Percentiles rank a stretch among this genome's conserved stretches.
These are phyloP conservation scores for Megacollybia platyphylla DNA, from an alignment of 1,284 basidiomycete species.

Conservation along the genomic window DNA sequence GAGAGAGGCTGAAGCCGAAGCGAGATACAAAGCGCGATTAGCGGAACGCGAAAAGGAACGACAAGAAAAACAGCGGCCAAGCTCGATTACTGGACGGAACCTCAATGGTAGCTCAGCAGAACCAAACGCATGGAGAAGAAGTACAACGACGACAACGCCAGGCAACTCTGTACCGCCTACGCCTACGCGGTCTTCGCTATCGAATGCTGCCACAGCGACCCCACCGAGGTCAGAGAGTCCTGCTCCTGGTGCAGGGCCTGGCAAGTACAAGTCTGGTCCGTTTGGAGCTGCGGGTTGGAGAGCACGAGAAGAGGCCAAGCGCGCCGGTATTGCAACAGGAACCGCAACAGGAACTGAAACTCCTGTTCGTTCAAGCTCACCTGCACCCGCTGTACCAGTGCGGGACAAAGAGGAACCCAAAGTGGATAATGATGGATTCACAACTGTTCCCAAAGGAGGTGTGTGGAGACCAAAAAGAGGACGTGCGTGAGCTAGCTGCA, in stretches of 20 bases:
- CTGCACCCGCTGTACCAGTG: conserved; percentile 21
- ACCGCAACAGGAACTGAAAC: conserved; percentile 8
- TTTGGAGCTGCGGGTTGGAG: conserved; percentile 38
- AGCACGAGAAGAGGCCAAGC: conserved; percentile 33
- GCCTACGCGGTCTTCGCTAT: conserved; percentile 16
- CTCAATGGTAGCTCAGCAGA: conserved; percentile 9
- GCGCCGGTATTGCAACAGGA: conserved; percentile 11
- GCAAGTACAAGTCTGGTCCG: conserved; percentile 35
- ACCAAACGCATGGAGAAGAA: conserved; percentile 24
- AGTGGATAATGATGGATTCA: conserved; percentile 59
- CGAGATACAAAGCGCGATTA: conserved; percentile 24
- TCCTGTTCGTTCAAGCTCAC: conserved; percentile 11
- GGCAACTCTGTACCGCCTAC: conserved; percentile 17
- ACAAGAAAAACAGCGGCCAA: conserved; percentile 17
- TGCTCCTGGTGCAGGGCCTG: conserved; percentile 18
- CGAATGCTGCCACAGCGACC: conserved; percentile 15
- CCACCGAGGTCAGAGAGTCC: conserved; percentile 34
- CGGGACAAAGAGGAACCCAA: conserved; percentile 25
- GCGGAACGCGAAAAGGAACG: conserved; percentile 16
- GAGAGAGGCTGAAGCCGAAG: conserved; percentile 73
- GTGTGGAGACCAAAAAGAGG: conserved; percentile 30
- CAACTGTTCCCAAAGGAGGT: conserved; percentile 31
- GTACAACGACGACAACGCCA: conserved; percentile 17
- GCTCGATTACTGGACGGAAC: conserved; percentile 9
- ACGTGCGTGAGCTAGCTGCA: conserved; percentile 6